Conservation (phyloP, 306 rosid species). For the Rubus parviflorus region DNA sequence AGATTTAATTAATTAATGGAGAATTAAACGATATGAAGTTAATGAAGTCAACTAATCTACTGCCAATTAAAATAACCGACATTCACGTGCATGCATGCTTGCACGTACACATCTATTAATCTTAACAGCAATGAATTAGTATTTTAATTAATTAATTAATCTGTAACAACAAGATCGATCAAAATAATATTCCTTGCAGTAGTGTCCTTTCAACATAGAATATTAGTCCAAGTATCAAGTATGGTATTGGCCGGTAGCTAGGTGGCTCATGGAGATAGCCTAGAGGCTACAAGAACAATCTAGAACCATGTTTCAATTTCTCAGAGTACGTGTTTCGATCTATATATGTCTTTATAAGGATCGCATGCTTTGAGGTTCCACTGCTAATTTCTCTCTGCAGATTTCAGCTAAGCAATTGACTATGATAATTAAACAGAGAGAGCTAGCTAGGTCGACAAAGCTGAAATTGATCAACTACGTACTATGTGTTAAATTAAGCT, state of each 20-base stretch:
- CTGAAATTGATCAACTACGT: neutral
- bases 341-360: neutral
- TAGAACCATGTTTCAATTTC: slow-evolving; percentile 27
- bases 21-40: slow-evolving; percentile 7
- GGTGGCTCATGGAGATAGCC: neutral
- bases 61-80: slow-evolving; percentile 28
- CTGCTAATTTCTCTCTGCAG: neutral
- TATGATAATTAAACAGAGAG: neutral
- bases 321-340: slow-evolving; percentile 49
- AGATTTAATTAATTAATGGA: neutral
- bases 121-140: neutral
- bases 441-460: neutral
- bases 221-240: neutral
- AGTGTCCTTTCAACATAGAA: neutral
- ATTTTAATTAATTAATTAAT: neutral
- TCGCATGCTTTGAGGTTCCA: neutral
- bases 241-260: slow-evolving; percentile 24
- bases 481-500: neutral
- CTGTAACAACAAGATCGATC: neutral
- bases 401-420: neutral
- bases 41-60: slow-evolving; percentile 36
- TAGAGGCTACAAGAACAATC: slow-evolving; percentile 9
- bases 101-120: slow-evolving; percentile 35
- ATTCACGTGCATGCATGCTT: slow-evolving; percentile 53
- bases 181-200: neutral